A percentile compares a stretch with the other conserved stretches of the same genome.
Conservation (phyloP, 176 grass and related monocot species). For the Hordeum marinum region DNA sequence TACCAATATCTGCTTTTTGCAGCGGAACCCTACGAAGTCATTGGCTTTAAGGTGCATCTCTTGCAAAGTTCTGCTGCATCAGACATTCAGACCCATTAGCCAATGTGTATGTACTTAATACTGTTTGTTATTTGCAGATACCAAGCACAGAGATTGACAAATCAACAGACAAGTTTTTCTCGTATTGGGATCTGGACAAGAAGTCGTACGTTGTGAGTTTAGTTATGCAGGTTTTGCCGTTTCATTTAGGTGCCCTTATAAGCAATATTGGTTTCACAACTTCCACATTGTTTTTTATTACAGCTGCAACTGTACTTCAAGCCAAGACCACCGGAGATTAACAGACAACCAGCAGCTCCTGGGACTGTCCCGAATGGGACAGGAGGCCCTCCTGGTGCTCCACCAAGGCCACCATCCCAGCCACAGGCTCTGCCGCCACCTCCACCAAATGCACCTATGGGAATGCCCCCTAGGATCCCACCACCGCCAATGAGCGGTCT, state of each 20-base stretch:
- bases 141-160: slow-evolving; percentile 95
- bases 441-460: slow-evolving; percentile 47
- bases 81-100: background rate
- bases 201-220: slow-evolving; percentile 76
- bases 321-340: slow-evolving; percentile 58
- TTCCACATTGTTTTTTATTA: slow-evolving; percentile 4
- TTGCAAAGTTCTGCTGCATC: background rate
- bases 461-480: slow-evolving; percentile 64
- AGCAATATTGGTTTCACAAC: background rate
- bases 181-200: slow-evolving; percentile 95
- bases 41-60: slow-evolving; percentile 72
- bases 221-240: background rate
- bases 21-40: slow-evolving; percentile 86
- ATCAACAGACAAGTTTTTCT: slow-evolving; percentile 80
- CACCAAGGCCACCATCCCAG: slow-evolving; percentile 57
- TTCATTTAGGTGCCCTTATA: background rate
- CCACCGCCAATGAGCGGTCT: slow-evolving; percentile 39
- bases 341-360: slow-evolving; percentile 61
- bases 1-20: slow-evolving; percentile 95
- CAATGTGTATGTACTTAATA: background rate
- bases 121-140: slow-evolving; percentile 41
- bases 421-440: slow-evolving; percentile 59
- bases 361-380: slow-evolving; percentile 59
- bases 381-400: slow-evolving; percentile 57
- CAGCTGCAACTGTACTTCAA: slow-evolving; percentile 96